Percentiles rank a stretch among this genome's conserved stretches.
Conservation (phyloP, 441 rosid species). For the Erysimum cheiri region DNA sequence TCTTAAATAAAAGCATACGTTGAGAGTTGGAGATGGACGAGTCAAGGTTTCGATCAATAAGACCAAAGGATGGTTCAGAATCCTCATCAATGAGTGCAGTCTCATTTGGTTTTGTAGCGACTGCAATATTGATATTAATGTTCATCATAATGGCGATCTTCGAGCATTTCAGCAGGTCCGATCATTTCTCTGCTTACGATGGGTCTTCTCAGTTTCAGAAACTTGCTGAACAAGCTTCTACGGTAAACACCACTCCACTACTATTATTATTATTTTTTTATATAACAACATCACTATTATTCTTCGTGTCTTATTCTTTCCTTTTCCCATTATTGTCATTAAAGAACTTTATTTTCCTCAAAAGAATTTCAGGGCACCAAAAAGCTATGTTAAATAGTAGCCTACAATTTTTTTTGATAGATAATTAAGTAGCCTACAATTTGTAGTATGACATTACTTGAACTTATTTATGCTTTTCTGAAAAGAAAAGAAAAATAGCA, state of each 20-base stretch:
- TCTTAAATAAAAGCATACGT: neutral
- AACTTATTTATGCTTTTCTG: neutral
- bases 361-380: neutral
- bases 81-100: conserved; percentile 65
- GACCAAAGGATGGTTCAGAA: conserved; percentile 49
- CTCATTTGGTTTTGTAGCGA: conserved; percentile 67
- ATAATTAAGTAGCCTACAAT: too few species aligned
- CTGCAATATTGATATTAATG: conserved; percentile 67
- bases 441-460: neutral
- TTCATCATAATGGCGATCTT: conserved; percentile 68
- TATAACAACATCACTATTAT: neutral
- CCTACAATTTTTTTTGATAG: too few species aligned
- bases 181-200: conserved; percentile 47
- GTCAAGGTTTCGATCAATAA: conserved; percentile 45
- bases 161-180: conserved; percentile 58
- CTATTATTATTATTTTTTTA: neutral
- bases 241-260: neutral
- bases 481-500: neutral
- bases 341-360: neutral
- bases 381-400: neutral
- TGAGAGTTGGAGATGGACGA: conserved; percentile 44
- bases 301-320: neutral
- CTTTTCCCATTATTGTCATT: neutral
- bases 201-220: conserved; percentile 11
- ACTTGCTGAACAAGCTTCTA: neutral